These are phyloP conservation scores for Maudiozyma saulgeensis DNA, from an alignment of 805 yeast species.

Conservation along the genomic window DNA sequence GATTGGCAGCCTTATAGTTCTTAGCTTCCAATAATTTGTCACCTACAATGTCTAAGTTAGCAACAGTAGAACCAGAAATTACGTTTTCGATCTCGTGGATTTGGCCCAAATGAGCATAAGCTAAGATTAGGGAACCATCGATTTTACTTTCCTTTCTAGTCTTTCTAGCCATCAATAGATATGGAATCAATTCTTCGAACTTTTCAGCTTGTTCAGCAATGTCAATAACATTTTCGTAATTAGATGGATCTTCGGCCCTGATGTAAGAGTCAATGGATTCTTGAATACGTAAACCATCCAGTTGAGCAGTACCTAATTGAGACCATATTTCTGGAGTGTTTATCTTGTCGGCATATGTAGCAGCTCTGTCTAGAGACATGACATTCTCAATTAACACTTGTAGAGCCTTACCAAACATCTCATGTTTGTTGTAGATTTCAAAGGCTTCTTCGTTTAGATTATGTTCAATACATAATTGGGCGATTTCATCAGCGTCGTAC, in stretches of 20 bases:
- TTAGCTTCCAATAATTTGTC: conserved; percentile 74
- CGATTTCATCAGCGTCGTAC: conserved; percentile 89
- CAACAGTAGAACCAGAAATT: conserved; percentile 81
- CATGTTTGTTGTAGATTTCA: conserved; percentile 81
- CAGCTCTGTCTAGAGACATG: conserved; percentile 92
- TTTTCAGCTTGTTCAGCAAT: conserved; percentile 93
- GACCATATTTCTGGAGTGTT: conserved; percentile 86
- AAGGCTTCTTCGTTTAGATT: conserved; percentile 89
- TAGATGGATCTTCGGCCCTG: conserved; percentile 83
- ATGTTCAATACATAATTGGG: conserved; percentile 81
- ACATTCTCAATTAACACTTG: conserved; percentile 86
- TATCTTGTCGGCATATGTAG: conserved; percentile 80
- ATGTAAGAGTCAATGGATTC: conserved; percentile 90
- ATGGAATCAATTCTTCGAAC: conserved; percentile 84
- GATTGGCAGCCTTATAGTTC: conserved; percentile 87
- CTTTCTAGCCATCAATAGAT: conserved; percentile 83
- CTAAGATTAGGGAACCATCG: conserved; percentile 84
- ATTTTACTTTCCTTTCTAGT: conserved; percentile 82
- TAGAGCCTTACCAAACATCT: conserved; percentile 68
- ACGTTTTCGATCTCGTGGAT: conserved; percentile 75
- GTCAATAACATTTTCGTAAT: conserved; percentile 86
- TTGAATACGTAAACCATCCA: conserved; percentile 83
- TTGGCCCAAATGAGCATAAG: conserved; percentile 72
- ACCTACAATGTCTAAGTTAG: conserved; percentile 85
- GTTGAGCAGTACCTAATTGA: conserved; percentile 90